Evolutionary conservation across 1,284 basidiomycete species (phyloP).

Genomic region (Rhodotorula sp.): DNA sequence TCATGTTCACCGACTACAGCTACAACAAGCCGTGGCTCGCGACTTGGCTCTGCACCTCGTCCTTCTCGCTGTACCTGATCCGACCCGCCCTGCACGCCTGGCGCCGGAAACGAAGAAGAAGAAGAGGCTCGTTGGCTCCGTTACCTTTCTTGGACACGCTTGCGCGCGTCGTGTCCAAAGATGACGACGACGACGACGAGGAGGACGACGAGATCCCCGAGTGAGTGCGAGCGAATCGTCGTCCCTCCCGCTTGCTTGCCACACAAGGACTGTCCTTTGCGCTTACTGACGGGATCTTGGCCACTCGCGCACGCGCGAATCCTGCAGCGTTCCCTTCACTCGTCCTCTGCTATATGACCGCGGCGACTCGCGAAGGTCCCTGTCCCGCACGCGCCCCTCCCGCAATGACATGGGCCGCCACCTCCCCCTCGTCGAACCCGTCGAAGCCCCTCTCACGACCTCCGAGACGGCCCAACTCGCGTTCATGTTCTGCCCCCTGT

Average conservation of each 20-base stretch:
- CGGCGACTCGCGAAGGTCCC: conserved; percentile 27
- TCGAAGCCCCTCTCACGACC: conserved; percentile 55
- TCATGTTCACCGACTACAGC: conserved; percentile 42
- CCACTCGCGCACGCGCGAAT: too few relatives aligned
- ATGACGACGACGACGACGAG: background rate
- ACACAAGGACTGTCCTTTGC: background rate
- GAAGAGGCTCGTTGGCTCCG: background rate
- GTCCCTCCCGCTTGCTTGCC: background rate
- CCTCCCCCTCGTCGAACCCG: conserved; percentile 14
- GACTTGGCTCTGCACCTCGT: conserved; percentile 82
- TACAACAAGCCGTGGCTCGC: conserved; percentile 52
- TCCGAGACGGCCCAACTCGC: conserved; percentile 74
- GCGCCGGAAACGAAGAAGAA: conserved; percentile 37
- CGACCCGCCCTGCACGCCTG: conserved; percentile 59
- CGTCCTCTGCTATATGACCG: conserved; percentile 4
- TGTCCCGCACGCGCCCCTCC: conserved; percentile 28
- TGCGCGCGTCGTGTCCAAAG: conserved; percentile 15
- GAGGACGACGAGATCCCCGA: background rate
- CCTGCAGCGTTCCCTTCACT: background rate
- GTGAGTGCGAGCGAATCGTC: background rate
- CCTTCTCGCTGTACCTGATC: conserved; percentile 85
- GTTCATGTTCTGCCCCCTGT: conserved; percentile 61
- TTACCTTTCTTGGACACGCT: background rate
- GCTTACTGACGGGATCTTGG: background rate
- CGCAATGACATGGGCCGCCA: conserved; percentile 26